phyloP scores from a whole-genome alignment of 192 early-diverging fungal genomes.

The Coemansia sp. region DNA sequence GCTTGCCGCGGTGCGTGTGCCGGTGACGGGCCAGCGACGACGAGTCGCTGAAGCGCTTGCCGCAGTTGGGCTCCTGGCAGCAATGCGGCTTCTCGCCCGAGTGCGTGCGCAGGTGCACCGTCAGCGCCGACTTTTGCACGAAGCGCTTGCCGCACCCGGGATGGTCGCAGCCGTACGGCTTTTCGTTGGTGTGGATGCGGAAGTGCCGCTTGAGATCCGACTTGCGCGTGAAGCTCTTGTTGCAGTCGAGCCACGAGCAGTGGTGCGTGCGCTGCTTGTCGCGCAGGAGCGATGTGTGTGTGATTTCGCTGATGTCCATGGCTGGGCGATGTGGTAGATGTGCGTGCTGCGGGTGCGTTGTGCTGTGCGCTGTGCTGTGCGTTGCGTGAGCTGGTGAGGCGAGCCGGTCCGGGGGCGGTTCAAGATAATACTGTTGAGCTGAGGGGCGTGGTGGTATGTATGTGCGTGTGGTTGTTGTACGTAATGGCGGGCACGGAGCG shows the following conservation, averaged over 20 bases:
- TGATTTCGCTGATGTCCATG: constrained; percentile 48
- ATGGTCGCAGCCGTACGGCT: constrained; percentile 66
- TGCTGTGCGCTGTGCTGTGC: too few species aligned
- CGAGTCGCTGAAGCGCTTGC: constrained; percentile 75
- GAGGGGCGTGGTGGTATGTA: background rate
- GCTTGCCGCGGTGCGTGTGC: constrained; percentile 73
- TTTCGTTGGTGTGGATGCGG: constrained; percentile 78
- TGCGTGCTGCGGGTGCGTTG: too few species aligned
- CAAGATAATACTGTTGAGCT: too few species aligned
- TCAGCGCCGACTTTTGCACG: constrained; percentile 80
- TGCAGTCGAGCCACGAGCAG: constrained; percentile 61
- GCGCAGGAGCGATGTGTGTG: constrained; percentile 23
- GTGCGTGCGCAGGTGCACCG: constrained; percentile 76
- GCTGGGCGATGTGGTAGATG: background rate
- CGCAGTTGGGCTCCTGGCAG: constrained; percentile 67
- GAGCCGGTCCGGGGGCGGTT: too few species aligned
- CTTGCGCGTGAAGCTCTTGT: constrained; percentile 65
- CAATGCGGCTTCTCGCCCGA: constrained; percentile 72
- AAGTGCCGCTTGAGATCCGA: constrained; percentile 75
- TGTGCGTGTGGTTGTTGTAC: constrained; percentile 5
- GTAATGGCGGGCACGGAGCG: constrained; percentile 6
- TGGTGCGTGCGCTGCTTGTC: constrained; percentile 46
- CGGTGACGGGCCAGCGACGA: constrained; percentile 76
- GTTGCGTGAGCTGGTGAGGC: too few species aligned
- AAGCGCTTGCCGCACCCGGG: constrained; percentile 74